These are phyloP conservation scores for Daedalea quercina DNA, from an alignment of 768 basidiomycete species.

Conservation along the genomic window DNA sequence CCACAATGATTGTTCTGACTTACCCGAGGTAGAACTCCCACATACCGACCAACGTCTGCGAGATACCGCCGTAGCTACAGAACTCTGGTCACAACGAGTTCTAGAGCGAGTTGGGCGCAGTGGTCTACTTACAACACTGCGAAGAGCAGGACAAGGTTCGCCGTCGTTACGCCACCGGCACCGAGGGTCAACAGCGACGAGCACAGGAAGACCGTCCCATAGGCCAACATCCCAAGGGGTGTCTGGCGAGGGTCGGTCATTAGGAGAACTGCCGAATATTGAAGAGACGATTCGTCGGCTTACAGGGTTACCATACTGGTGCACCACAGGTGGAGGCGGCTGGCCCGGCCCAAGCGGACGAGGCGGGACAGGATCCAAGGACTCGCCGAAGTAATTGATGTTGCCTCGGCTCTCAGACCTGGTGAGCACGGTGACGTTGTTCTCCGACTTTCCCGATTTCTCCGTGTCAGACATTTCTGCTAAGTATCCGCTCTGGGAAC, in stretches of 20 bases:
- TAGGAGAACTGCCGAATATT: too few species aligned
- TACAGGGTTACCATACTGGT: constrained; percentile 1
- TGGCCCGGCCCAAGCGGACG: background rate
- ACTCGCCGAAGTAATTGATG: constrained; percentile 1
- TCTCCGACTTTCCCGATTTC: background rate
- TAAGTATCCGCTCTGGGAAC: background rate
- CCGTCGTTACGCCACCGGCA: background rate
- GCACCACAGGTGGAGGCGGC: background rate
- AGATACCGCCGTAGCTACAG: constrained; percentile 4
- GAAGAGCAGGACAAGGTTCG: constrained; percentile 4
- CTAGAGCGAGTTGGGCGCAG: background rate
- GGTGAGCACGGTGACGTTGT: constrained; percentile 3
- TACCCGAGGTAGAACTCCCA: constrained; percentile 6
- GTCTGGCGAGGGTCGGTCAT: background rate
- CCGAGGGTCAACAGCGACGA: constrained; percentile 3
- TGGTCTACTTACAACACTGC: constrained; percentile 1
- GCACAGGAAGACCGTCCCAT: constrained; percentile 6
- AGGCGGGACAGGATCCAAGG: background rate
- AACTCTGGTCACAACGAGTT: background rate
- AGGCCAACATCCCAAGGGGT: constrained; percentile 4
- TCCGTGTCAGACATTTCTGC: background rate
- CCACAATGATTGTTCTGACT: background rate
- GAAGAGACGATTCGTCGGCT: background rate
- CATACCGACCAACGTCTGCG: constrained; percentile 8
- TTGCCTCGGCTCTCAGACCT: background rate